Evolutionary conservation across 2,329 filamentous ascomycete species (phyloP), one percentile per base, ranked within the genome.

Genomic region (Talaromyces sp.): DNA sequence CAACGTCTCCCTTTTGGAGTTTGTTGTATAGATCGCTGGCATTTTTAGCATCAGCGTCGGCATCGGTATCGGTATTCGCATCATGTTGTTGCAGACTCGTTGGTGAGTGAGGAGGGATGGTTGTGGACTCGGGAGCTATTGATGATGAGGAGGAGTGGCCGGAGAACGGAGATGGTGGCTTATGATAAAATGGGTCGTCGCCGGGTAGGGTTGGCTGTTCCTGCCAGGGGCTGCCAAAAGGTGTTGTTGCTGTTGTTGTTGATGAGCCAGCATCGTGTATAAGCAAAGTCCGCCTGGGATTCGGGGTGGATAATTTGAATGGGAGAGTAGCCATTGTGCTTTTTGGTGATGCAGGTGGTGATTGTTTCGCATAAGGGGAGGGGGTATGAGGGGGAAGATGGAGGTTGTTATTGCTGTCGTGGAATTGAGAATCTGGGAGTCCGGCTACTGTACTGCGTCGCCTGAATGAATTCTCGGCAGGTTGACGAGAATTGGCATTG

Each of bases 1-100:
- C 83, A 23, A 80, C 73, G 63, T 91, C 87, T 5, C 86, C 87
- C 70, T 83, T 89, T 68, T 72, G 86, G 23, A 91, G 83, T 70
- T 92, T 92, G 69, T 85, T 84, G 70, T 92, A 91, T 65, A 61
- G 72, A 67, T 66, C 76, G 71, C 50, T 67, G 68, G 55, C 74
- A 73, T 64, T 60, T 8, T 63, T 42, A 23, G 53, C 42, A 12
- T 57, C 23, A 18, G 27, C 23, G 14, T 51, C 23, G 2, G 36
- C n/a, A n/a, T 59, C 42, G 50, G 3, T 42, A 7, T 4, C 30
- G 14, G 27, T 31, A 23, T 5, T 31, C 1, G 10, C 28, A 7
- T 5, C 18, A 8, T 53, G 27, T 5, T 30, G 27, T 23, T 53
- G 50, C 2, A 31, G 27, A 30, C 5, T 23, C 30, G 16, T 28